Base-by-base conservation (phyloP, 768 basidiomycete genomes). In the Lactarius sanguifluus region DNA sequence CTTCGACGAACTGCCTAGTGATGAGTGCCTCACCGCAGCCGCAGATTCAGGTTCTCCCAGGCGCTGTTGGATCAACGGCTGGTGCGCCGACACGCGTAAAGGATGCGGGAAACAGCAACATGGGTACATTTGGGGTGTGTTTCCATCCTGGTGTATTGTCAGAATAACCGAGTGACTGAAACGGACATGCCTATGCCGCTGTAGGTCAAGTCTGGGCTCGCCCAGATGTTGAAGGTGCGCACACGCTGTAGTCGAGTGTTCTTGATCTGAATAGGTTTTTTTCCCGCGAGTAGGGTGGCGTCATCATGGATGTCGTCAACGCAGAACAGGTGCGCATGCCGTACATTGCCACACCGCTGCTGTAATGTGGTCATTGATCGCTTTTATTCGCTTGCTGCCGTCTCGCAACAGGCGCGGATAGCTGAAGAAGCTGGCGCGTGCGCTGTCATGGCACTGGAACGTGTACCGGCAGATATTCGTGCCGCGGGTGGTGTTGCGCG, bases 361-460 rank as follows among this genome's bases (percentile, higher is more conserved):
- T 30, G 28, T 64, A 23, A 55, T 47, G 43, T 28, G 20, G 30
- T 55, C 13, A 47, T 59, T 38, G 59, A 36, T 58, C 23, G 66
- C 80, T 80, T 76, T 79, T 79, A 50, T 32, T 70, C 34, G 60
- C 54, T 56, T 65, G 63, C 59, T 56, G 30, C 65, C 40, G 25
- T 60, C 71, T 57, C 30, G 23, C 23, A 25, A 7, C 69, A 96
- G 90, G 96, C 96, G 66, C 90, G 91, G 68, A 95, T 98, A 72
- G 96, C 96, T 55, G 96, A 98, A 75, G 94, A 95, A 75, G 96
- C 96, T 10, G 96, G 96, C 56, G 96, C 96, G 8, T 94, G 93
- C 75, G 96, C 96, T 66, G 96, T 99, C 69, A 98, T 99, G 96
- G 94, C 94, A 5, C 84, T 96, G 38, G 94, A 97, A 77, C 83